phyloP scores from a whole-genome alignment of 345 rosid genomes.

The Schrenkiella parvula region DNA sequence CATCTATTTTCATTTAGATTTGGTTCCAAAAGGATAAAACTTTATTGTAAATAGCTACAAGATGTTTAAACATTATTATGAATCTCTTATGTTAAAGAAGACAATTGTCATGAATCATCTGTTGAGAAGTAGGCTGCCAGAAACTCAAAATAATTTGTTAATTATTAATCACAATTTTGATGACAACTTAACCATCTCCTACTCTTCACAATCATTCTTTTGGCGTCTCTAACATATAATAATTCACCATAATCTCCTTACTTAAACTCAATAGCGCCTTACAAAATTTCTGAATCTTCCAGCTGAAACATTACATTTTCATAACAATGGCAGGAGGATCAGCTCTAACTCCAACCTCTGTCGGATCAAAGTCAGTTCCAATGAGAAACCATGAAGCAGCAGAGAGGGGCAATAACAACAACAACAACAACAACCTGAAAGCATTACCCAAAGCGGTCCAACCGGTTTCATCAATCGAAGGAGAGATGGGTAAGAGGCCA shows the following conservation, averaged over 20 bases:
- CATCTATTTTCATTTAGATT: not conserved
- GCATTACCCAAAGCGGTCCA: constrained; percentile 48
- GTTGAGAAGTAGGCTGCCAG: constrained; percentile 58
- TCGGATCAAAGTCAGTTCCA: constrained; percentile 41
- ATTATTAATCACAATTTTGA: constrained; percentile 41
- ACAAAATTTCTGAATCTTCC: constrained; percentile 3
- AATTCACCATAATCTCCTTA: constrained; percentile 41
- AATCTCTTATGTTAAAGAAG: constrained; percentile 41
- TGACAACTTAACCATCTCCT: constrained; percentile 80
- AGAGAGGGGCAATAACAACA: constrained; percentile 35
- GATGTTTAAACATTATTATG: constrained; percentile 4
- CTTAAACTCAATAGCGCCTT: constrained; percentile 44
- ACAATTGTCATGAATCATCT: constrained; percentile 55
- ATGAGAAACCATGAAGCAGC: constrained; percentile 46
- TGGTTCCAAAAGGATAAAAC: not conserved
- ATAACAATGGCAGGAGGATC: constrained; percentile 55
- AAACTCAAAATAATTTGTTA: constrained; percentile 15
- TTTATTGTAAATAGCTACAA: constrained; percentile 13
- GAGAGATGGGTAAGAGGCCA: constrained; percentile 59
- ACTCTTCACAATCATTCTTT: constrained; percentile 66
- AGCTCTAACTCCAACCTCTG: constrained; percentile 39
- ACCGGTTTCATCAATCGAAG: constrained; percentile 52
- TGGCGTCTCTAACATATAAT: constrained; percentile 45
- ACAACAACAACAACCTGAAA: constrained; percentile 34
- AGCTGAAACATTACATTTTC: constrained; percentile 17